Base-by-base conservation (phyloP, 2,329 filamentous ascomycete genomes). In the Tolypocladium tundrense region DNA sequence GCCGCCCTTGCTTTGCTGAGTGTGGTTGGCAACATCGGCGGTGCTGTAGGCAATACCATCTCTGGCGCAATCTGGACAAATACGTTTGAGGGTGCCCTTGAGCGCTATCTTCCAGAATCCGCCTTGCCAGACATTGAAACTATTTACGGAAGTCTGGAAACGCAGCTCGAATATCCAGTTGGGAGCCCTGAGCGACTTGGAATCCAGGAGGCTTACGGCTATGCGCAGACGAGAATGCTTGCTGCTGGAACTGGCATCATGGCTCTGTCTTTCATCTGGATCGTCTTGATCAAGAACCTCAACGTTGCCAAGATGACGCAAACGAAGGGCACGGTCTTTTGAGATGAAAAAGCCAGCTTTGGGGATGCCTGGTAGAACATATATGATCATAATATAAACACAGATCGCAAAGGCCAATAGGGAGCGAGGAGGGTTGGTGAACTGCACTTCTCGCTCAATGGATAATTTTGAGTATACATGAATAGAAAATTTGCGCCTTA, bases 141-240 rank as follows among this genome's bases (percentile, higher is more conserved):
- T 1, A 76, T 79, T 51, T 76, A 74, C 56, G 68, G 62, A 8
- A 64, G 68, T 27, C 58, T 76, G n/a, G 57, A 57, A 0, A 64
- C 60, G 4, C 75, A 77, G 62, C 62, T 75, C 4, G 60, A 61
- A 6, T 81, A 78, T 60, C 64, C 70, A 0, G 63, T 75, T 19
- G 73, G 76, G 5, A 75, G 65, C 8, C 66, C 71, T 0, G 73
- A 69, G 27, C 67, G 79, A 19, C 60, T 69, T 21, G 79, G 71
- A 2, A 79, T 80, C 55, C 70, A 76, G 37, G 57, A 69, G 53
- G 76, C 78, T 0, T 82, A 82, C 58, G 77, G 72, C 1, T 73
- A 76, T 42, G 71, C 75, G 5, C 78, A 82, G 68, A 71, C 69
- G 14, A 61, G 67, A 40, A 73, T 74, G 72, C 66, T 73, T 35